A percentile compares a stretch with the other conserved stretches of the same genome.
Evolutionary conservation across 2,329 filamentous ascomycete species (phyloP).

Genomic region (Penicillium sp.): DNA sequence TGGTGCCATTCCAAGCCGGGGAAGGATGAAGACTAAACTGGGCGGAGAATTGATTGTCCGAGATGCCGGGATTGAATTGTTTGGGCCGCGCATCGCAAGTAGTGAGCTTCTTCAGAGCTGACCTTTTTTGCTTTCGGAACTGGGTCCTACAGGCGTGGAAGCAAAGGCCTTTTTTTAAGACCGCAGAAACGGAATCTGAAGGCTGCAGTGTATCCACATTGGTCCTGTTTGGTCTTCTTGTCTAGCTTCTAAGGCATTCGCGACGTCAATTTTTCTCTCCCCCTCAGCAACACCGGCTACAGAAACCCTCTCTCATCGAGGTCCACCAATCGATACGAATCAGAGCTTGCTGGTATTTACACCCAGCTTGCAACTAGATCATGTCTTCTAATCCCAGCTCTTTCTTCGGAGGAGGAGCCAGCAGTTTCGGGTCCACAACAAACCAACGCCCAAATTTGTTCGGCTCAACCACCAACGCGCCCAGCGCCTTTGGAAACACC

Average conservation of each 20-base stretch:
- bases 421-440: slow-evolving; percentile 34
- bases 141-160: background rate
- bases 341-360: background rate
- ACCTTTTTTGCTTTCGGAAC: background rate
- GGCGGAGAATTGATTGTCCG: slow-evolving; percentile 30
- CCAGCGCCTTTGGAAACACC: slow-evolving; percentile 36
- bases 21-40: slow-evolving; percentile 8
- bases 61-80: slow-evolving; percentile 28
- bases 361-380: background rate
- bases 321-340: background rate
- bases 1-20: background rate
- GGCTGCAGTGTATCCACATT: background rate
- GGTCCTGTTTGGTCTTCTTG: background rate
- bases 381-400: slow-evolving; percentile 35
- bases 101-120: slow-evolving; percentile 20
- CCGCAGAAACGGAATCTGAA: background rate
- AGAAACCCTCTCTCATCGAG: background rate
- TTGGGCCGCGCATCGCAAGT: slow-evolving; percentile 22
- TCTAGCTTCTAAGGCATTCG: background rate
- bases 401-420: slow-evolving; percentile 37
- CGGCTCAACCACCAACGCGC: slow-evolving; percentile 35
- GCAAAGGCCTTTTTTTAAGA: background rate
- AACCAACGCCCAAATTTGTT: slow-evolving; percentile 36
- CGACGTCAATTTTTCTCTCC: slow-evolving; percentile 9
- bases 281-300: background rate